Evolutionary conservation across 1,139 yeast genomes (phyloP).

Genomic region (Waltiozyma sp.): DNA sequence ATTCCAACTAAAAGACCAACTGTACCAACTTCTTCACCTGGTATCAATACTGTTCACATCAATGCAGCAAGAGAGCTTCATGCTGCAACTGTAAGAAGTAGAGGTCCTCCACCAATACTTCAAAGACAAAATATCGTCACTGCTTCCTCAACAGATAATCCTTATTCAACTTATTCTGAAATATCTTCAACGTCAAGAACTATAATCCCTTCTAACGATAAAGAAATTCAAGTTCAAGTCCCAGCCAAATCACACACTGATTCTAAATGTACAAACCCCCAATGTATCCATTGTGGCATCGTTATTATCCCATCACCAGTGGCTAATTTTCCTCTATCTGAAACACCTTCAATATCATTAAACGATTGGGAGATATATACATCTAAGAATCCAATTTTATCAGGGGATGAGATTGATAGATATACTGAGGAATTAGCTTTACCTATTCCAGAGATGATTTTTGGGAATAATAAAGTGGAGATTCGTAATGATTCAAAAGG

Average conservation of each 20-base stretch:
- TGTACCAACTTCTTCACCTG: neutral
- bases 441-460: constrained; percentile 95
- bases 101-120: constrained; percentile 23
- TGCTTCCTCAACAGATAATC: neutral
- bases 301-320: constrained; percentile 68
- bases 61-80: constrained; percentile 57
- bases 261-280: constrained; percentile 27
- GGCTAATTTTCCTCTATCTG: constrained; percentile 49
- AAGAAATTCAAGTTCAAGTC: constrained; percentile 6
- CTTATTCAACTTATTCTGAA: neutral
- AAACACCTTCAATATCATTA: constrained; percentile 54
- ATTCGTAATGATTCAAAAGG: constrained; percentile 30
- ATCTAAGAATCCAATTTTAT: constrained; percentile 65
- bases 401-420: constrained; percentile 60
- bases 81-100: constrained; percentile 22
- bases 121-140: constrained; percentile 3
- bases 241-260: constrained; percentile 15
- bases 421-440: constrained; percentile 48
- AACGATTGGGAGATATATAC: constrained; percentile 73
- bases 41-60: constrained; percentile 51
- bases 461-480: constrained; percentile 73
- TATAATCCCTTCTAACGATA: neutral
- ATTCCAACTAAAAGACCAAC: neutral
- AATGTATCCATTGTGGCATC: constrained; percentile 53
- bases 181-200: neutral